These are phyloP conservation scores for Boletus sensibilis DNA, from an alignment of 768 basidiomycete genomes.

Conservation along the genomic window DNA sequence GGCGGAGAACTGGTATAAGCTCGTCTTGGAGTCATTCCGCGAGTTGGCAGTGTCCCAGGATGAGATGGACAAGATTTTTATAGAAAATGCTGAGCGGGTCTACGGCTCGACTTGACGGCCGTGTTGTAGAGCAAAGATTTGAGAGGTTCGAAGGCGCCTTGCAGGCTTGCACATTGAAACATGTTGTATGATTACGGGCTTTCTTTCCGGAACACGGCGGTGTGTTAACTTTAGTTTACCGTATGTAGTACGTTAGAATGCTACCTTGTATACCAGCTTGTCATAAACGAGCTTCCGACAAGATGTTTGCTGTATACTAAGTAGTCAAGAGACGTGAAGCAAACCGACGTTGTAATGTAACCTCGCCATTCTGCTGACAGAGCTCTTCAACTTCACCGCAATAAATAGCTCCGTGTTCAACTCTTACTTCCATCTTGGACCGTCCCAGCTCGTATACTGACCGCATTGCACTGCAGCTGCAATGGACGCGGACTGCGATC, in stretches of 20 bases:
- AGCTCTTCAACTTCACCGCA: not conserved
- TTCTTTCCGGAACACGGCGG: not conserved
- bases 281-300: not conserved
- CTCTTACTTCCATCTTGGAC: not conserved
- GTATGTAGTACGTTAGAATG: not conserved
- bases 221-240: not conserved
- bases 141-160: not conserved
- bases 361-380: not conserved
- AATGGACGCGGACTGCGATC: conserved; percentile 21
- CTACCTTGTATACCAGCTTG: not conserved
- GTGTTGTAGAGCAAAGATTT: not conserved
- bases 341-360: conserved; percentile 9
- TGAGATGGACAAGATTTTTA: conserved; percentile 73
- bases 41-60: conserved; percentile 81
- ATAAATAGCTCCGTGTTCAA: conserved; percentile 1
- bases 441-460: not conserved
- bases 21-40: conserved; percentile 74
- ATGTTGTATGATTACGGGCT: not conserved
- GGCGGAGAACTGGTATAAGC: conserved; percentile 75
- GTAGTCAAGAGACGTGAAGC: conserved; percentile 2
- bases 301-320: not conserved
- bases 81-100: conserved; percentile 44
- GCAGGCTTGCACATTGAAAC: not conserved
- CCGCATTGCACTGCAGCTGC: not conserved
- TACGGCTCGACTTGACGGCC: conserved; percentile 32